Evolutionary conservation across 176 grass and related monocot genomes (phyloP).

Genomic region (Ensete ventricosum): DNA sequence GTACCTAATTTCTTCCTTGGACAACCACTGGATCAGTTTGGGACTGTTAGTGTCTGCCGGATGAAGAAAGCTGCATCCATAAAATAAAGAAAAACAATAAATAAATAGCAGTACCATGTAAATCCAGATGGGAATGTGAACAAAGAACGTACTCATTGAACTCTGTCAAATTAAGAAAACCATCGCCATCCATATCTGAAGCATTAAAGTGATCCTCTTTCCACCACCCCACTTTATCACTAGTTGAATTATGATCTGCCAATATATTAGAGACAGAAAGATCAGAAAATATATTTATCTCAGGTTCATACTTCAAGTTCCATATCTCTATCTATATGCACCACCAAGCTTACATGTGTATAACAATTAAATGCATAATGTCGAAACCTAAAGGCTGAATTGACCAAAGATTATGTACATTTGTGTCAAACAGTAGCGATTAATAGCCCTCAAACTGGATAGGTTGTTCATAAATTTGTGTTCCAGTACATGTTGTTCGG

Average conservation of each 20-base stretch:
- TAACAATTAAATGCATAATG: no score
- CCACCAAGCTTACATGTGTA: not conserved
- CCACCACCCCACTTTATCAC: slow-evolving; percentile 86
- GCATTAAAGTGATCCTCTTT: slow-evolving; percentile 82
- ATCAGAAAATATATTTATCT: not conserved
- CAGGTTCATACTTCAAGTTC: not conserved
- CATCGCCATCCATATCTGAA: slow-evolving; percentile 63
- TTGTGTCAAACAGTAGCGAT: no score
- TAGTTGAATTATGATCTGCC: slow-evolving; percentile 65
- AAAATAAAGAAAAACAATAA: slow-evolving; percentile 24
- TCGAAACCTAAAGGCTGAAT: no score
- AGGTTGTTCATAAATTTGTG: no score
- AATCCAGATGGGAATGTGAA: slow-evolving; percentile 1
- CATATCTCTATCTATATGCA: not conserved
- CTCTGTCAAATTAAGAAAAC: slow-evolving; percentile 76
- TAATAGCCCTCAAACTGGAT: no score
- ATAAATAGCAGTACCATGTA: slow-evolving; percentile 12
- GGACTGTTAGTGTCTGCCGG: slow-evolving; percentile 71
- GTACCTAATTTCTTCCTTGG: slow-evolving; percentile 90
- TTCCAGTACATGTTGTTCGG: no score
- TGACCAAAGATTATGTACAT: no score
- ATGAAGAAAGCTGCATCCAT: slow-evolving; percentile 73
- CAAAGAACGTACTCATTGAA: slow-evolving; percentile 73
- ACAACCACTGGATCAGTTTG: slow-evolving; percentile 79
- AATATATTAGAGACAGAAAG: slow-evolving; percentile 8